Evolutionary conservation across 768 basidiomycete genomes (phyloP), one percentile per base, ranked within the genome.

Genomic region (Lentinula edodes): DNA sequence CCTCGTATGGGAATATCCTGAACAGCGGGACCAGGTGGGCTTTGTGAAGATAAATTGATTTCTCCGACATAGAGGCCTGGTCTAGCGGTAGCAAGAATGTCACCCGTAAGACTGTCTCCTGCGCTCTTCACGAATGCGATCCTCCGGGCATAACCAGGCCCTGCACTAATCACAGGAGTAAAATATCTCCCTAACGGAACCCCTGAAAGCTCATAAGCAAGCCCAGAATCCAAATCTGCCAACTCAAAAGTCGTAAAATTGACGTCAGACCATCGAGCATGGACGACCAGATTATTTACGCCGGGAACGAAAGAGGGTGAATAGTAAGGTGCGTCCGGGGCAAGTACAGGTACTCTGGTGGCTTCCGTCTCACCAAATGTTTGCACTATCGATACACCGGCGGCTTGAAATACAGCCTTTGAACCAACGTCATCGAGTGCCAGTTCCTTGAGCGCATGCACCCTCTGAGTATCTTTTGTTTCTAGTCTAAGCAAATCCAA

Each of bases 261-360:
- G 5, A 74, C 73, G 66, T 89, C 80, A 0, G 88, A 89, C 89
- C 88, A 90, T 13, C 85, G 82, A 5, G 82, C 80, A 55, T 90
- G 88, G 12, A 91, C 67, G 16, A 89, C 70, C 18, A 88, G 68
- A 57, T 85, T 71, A 20, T 75, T 71, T 2, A 73, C 68, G 28
- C 78, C 77, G 52, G 75, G 77, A n/a, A 86, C 80, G 67, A 89
- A 89, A 5, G 83, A 78, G 1, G 89, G 89, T 0, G 88, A 88
- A 62, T 87, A 87, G 66, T 91, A 90, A 1, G 85, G 74, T 1
- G 74, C 75, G 5, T 71, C 68, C 7, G 76, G 61, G 55, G 83
- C 68, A 3, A 81, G 70, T n/a, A 80, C 76, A 9, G 88, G 87
- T 9, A 83, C 76, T 39, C 74, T 73, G 5, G 52, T 62, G 5